Conservation (phyloP, 2,329 filamentous ascomycete species). For the Alternaria sp. region DNA sequence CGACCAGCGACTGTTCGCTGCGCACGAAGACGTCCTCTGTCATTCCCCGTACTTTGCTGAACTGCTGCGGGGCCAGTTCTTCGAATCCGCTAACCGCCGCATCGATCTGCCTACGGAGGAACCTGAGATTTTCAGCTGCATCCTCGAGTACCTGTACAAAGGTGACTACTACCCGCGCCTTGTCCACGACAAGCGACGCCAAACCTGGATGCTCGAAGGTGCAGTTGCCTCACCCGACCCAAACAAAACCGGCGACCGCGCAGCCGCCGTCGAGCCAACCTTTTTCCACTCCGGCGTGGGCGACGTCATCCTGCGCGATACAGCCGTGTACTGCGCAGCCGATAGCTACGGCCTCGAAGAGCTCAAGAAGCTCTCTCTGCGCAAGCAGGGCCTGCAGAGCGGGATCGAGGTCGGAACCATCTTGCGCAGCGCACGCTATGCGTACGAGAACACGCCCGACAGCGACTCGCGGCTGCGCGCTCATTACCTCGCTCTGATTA, state of each 20-base stretch:
- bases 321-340: conserved; percentile 91
- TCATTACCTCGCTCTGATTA: conserved; percentile 96
- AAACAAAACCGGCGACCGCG: conserved; percentile 63
- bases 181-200: conserved; percentile 82
- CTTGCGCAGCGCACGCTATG: conserved; percentile 90
- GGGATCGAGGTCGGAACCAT: conserved; percentile 93
- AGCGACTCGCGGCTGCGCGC: conserved; percentile 90
- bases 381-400: conserved; percentile 92
- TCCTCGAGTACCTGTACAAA: conserved; percentile 97
- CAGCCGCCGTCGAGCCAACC: conserved; percentile 69
- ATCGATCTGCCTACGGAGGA: conserved; percentile 80
- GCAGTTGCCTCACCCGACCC: conserved; percentile 62
- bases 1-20: conserved; percentile 90
- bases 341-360: conserved; percentile 91
- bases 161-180: conserved; percentile 93
- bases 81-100: conserved; percentile 74
- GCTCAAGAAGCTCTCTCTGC: conserved; percentile 87
- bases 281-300: conserved; percentile 77
- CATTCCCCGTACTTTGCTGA: conserved; percentile 84
- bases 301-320: conserved; percentile 85
- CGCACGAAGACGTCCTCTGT: conserved; percentile 89
- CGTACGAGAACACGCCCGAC: conserved; percentile 93
- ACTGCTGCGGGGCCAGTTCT: conserved; percentile 73
- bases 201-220: conserved; percentile 90
- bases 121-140: conserved; percentile 89